Conservation (phyloP, 805 yeast species). For the Metschnikowia bowlesiae region DNA sequence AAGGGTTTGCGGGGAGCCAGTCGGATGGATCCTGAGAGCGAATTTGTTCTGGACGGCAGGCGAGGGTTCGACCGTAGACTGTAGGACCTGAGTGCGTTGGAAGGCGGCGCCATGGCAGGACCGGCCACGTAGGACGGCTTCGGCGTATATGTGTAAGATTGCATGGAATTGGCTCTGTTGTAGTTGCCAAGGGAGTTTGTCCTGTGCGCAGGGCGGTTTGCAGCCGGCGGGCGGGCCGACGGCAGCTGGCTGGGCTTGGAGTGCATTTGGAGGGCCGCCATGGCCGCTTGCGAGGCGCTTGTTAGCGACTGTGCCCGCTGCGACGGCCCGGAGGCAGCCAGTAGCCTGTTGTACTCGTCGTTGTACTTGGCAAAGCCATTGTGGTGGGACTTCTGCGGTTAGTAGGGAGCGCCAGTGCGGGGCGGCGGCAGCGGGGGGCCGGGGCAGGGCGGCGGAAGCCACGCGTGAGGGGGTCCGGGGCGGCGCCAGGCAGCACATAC, state of each 20-base stretch:
- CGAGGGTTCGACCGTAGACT: neutral
- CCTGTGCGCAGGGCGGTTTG: neutral
- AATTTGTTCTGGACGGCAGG: conserved; percentile 1
- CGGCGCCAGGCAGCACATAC: conserved; percentile 4
- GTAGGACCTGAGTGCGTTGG: neutral
- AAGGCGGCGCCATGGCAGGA: conserved; percentile 11
- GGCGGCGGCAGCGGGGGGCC: neutral
- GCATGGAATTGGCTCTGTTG: conserved; percentile 30
- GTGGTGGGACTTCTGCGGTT: conserved; percentile 12
- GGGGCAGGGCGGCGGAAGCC: too few species aligned
- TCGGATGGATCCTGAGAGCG: conserved; percentile 3
- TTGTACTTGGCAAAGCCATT: conserved; percentile 35
- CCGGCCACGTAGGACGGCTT: conserved; percentile 37
- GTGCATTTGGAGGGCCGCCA: conserved; percentile 37
- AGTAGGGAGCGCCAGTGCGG: conserved; percentile 1
- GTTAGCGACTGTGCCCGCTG: conserved; percentile 23
- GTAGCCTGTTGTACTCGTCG: conserved; percentile 23
- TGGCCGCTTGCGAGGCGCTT: conserved; percentile 39
- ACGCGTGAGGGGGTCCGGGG: neutral
- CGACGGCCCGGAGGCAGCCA: conserved; percentile 12
- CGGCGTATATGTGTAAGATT: conserved; percentile 36
- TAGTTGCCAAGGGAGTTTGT: conserved; percentile 19
- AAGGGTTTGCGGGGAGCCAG: conserved; percentile 3
- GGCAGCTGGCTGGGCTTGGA: conserved; percentile 14
- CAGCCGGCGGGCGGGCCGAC: neutral